A percentile compares a stretch with the other conserved stretches of the same genome.
phyloP scores from a whole-genome alignment of 805 yeast species.

The Lachancea sp. region DNA sequence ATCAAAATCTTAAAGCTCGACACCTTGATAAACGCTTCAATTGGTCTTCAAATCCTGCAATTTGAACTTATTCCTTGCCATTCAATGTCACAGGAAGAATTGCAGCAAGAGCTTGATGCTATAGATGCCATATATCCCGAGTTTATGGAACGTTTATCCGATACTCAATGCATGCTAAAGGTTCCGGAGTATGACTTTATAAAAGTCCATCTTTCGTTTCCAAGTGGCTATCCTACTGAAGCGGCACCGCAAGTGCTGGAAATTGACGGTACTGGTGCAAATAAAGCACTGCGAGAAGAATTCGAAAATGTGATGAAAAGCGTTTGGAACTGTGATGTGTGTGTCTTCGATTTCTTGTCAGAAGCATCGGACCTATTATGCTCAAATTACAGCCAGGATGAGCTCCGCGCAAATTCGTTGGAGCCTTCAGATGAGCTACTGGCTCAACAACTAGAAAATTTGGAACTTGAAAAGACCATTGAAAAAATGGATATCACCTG shows the following conservation, averaged over 20 bases:
- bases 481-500: conserved; percentile 61
- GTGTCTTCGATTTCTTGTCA: conserved; percentile 68
- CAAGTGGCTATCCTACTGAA: conserved; percentile 57
- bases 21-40: too few relatives aligned
- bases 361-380: conserved; percentile 16
- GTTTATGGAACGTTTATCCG: conserved; percentile 35
- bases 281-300: conserved; percentile 41
- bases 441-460: background rate
- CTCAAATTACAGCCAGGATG: conserved; percentile 12
- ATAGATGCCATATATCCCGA: conserved; percentile 85
- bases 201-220: conserved; percentile 63
- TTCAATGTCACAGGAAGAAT: conserved; percentile 5
- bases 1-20: too few relatives aligned
- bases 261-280: conserved; percentile 34
- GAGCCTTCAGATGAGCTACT: background rate
- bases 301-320: conserved; percentile 48
- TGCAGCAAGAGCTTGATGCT: conserved; percentile 56
- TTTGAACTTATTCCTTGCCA: background rate
- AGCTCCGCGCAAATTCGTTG: background rate
- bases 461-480: background rate
- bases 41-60: background rate
- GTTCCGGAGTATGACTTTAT: conserved; percentile 60
- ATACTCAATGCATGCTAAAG: conserved; percentile 39
- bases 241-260: conserved; percentile 53
- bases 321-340: conserved; percentile 52